Evolutionary conservation across 2,329 filamentous ascomycete species (phyloP), one percentile per base, ranked within the genome.

Genomic region (Pestalotiopsis sp.): DNA sequence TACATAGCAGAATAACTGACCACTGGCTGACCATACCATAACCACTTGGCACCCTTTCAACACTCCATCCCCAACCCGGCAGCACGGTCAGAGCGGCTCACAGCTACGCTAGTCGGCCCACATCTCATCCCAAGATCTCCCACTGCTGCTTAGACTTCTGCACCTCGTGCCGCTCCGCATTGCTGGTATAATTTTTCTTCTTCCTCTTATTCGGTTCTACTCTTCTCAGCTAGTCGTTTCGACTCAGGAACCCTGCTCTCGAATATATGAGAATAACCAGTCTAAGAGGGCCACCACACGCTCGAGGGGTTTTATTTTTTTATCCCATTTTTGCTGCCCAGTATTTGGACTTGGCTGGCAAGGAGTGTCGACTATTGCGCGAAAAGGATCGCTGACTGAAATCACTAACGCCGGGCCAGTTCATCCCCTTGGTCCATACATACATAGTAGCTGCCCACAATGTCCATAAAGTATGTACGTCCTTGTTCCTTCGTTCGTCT

Each of bases 391-490:
- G 45, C 45, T 52, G 45, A 52, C 45, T 52, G 45, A 52, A 52
- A 52, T 52, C 60, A 65, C 60, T 12, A 58, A 65, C 36, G 38
- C 14, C 56, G 36, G 39, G 36, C 66, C 58, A 45, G 39, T n/a
- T n/a, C 75, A 75, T 75, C 74, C 77, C 74, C 73, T 72, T 72
- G 74, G 59, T 62, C 59, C 59, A 36, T 36, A 73, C 72, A 52
- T 52, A 52, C 45, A 52, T 52, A 52, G 45, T n/a, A n/a, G 73
- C 76, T 72, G 67, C 60, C 69, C 70, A 75, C 75, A 76, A 82
- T 82, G 80, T 82, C 80, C 77, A 81, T 82, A 78, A 82, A 78
- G 77, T 78, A 78, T 72, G 75, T 75, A 71, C 58, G 71, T 62
- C 20, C 72, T 75, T 72, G 75, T 70, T 76, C 66, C 72, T 72